A percentile compares a stretch with the other conserved stretches of the same genome.
Conservation (phyloP, 139 green algal species). For the Micractinium sp. region DNA sequence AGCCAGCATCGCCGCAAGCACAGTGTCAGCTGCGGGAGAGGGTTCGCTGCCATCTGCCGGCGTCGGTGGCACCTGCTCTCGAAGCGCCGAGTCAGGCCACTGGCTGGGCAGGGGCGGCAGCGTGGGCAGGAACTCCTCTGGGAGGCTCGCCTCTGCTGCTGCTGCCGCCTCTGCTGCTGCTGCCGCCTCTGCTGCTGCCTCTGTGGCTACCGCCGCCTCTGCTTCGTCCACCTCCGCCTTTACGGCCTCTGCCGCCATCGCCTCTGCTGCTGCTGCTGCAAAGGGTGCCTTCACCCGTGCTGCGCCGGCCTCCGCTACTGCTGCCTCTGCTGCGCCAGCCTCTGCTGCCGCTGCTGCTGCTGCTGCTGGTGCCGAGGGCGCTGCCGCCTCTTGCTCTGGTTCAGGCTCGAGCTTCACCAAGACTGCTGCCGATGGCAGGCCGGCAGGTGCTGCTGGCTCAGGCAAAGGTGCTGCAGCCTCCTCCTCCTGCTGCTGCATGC, state of each 20-base stretch:
- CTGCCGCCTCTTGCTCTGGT: neutral
- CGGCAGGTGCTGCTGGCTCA: too few species aligned
- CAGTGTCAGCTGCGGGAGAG: neutral
- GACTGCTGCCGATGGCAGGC: too few species aligned
- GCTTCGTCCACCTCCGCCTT: neutral
- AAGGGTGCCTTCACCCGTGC: neutral
- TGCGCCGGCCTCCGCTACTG: neutral
- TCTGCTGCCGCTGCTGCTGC: neutral
- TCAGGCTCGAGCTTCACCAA: too few species aligned
- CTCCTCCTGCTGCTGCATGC: too few species aligned
- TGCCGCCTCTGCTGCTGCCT: neutral
- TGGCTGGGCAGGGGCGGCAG: slow-evolving; percentile 16
- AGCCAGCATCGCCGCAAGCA: too few species aligned
- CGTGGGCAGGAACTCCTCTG: neutral
- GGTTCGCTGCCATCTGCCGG: neutral
- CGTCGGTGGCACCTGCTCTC: slow-evolving; percentile 12
- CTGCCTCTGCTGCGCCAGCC: neutral
- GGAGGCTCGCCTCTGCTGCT: neutral
- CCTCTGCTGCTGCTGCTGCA: neutral
- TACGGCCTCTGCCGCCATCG: neutral
- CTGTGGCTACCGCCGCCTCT: neutral
- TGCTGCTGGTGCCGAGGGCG: neutral
- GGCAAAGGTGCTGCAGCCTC: too few species aligned
- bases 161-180: neutral
- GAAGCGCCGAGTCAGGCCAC: slow-evolving; percentile 8